A percentile compares a stretch with the other conserved stretches of the same genome.
These are phyloP conservation scores for Wickerhamia fluorescens DNA, from an alignment of 805 yeast genomes.

Conservation along the genomic window DNA sequence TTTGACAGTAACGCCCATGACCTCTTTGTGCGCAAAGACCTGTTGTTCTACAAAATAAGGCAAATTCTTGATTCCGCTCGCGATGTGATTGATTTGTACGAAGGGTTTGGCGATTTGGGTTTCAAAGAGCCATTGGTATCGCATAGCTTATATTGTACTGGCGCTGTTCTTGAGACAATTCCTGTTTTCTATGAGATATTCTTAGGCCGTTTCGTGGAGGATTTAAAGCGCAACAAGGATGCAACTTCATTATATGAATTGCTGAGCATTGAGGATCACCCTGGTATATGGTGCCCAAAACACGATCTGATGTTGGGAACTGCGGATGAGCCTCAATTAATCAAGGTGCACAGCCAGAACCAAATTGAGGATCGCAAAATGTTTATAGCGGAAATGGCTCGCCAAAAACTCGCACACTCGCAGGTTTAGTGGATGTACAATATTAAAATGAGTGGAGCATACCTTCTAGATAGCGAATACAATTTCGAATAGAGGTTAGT, in stretches of 20 bases:
- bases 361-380: slow-evolving; percentile 4
- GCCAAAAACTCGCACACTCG: neutral
- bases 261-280: neutral
- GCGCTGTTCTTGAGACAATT: slow-evolving; percentile 4
- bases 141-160: slow-evolving; percentile 6
- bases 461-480: too few species aligned
- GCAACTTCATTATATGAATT: neutral
- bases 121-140: slow-evolving; percentile 6
- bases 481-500: too few species aligned
- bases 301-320: slow-evolving; percentile 4
- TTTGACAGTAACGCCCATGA: slow-evolving; percentile 1
- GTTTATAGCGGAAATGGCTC: slow-evolving; percentile 3
- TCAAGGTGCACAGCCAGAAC: slow-evolving; percentile 2
- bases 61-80: slow-evolving; percentile 2
- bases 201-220: neutral
- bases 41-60: slow-evolving; percentile 2
- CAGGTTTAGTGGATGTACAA: too few species aligned
- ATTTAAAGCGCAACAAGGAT: neutral
- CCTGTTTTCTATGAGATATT: slow-evolving; percentile 2
- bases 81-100: slow-evolving; percentile 2
- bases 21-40: slow-evolving; percentile 3
- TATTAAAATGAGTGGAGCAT: too few species aligned
- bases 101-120: slow-evolving; percentile 6
- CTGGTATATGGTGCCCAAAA: slow-evolving; percentile 3
- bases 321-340: slow-evolving; percentile 3